These are phyloP conservation scores for Xylaria bambusicola DNA, from an alignment of 495 filamentous ascomycete genomes.

Conservation along the genomic window DNA sequence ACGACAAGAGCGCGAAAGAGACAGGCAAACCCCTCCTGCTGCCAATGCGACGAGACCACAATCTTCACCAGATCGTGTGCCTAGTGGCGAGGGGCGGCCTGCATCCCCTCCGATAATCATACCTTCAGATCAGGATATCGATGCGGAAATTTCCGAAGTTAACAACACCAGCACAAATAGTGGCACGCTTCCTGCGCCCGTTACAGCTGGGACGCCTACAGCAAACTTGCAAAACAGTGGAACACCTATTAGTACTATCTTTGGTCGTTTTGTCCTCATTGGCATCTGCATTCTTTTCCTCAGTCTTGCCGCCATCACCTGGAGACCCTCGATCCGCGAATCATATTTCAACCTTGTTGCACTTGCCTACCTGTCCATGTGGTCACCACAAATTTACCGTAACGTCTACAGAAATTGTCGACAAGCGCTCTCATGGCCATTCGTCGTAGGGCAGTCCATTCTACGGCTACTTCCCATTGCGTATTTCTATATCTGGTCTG, in stretches of 20 bases:
- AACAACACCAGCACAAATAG: conserved; percentile 34
- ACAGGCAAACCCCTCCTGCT: conserved; percentile 31
- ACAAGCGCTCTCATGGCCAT: conserved; percentile 83
- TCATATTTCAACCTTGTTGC: conserved; percentile 69
- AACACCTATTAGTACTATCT: conserved; percentile 68
- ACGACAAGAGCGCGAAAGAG: conserved; percentile 54
- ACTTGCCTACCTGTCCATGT: conserved; percentile 82
- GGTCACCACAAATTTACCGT: conserved; percentile 86
- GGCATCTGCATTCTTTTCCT: conserved; percentile 72
- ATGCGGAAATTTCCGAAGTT: conserved; percentile 55
- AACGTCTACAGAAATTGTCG: conserved; percentile 91
- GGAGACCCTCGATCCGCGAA: conserved; percentile 67
- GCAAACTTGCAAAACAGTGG: conserved; percentile 26
- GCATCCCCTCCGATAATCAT: conserved; percentile 67
- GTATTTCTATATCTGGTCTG: conserved; percentile 73
- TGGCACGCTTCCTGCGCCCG: conserved; percentile 30
- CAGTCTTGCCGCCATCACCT: conserved; percentile 71
- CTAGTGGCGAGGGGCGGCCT: conserved; percentile 55
- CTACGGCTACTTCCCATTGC: conserved; percentile 74
- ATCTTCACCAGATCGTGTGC: conserved; percentile 29
- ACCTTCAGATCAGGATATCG: conserved; percentile 80
- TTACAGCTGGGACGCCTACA: conserved; percentile 41
- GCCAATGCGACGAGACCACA: conserved; percentile 22
- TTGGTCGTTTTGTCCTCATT: conserved; percentile 74
- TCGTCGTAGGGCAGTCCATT: conserved; percentile 78